A percentile compares a stretch with the other conserved stretches of the same genome.
These are phyloP conservation scores for Bipolaris gigantea DNA, from an alignment of 2,329 filamentous ascomycete species.

Conservation along the genomic window DNA sequence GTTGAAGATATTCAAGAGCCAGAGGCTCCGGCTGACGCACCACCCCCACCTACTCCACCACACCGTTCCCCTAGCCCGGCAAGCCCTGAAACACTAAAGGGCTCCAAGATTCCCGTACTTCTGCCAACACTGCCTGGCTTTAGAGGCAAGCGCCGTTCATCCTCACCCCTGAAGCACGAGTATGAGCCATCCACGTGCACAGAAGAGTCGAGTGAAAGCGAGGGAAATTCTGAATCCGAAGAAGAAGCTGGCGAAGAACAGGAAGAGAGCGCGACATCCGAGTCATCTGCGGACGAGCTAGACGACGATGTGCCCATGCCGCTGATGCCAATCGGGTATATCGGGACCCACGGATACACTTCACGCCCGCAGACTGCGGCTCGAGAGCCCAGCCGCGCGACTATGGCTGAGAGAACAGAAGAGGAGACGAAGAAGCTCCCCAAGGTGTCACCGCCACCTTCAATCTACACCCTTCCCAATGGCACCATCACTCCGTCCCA, in stretches of 20 bases:
- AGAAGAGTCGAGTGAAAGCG: constrained; percentile 61
- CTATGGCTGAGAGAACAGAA: constrained; percentile 13
- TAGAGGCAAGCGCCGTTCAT: constrained; percentile 68
- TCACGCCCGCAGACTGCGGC: constrained; percentile 15
- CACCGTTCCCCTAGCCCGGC: constrained; percentile 57
- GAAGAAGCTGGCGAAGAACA: constrained; percentile 55
- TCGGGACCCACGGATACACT: constrained; percentile 22
- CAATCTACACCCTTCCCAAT: constrained; percentile 45
- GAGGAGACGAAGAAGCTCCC: constrained; percentile 44
- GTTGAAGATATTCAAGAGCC: constrained; percentile 16
- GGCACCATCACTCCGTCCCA: constrained; percentile 74
- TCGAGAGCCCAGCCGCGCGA: constrained; percentile 14
- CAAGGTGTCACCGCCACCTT: constrained; percentile 47
- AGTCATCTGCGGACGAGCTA: constrained; percentile 60
- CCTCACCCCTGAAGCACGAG: constrained; percentile 95
- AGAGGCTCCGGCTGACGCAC: constrained; percentile 26
- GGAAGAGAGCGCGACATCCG: constrained; percentile 50
- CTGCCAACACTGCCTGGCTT: constrained; percentile 51
- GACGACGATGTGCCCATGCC: constrained; percentile 52
- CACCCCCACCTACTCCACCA: constrained; percentile 51
- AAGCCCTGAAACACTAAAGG: constrained; percentile 51
- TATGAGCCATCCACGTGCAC: constrained; percentile 83
- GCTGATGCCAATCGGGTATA: constrained; percentile 37
- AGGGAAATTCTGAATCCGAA: constrained; percentile 50
- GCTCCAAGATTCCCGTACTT: constrained; percentile 51